Percentiles rank a stretch among this genome's conserved stretches.
Evolutionary conservation across 2,329 filamentous ascomycete species (phyloP).

Genomic region (Trichoderma semiorbis): DNA sequence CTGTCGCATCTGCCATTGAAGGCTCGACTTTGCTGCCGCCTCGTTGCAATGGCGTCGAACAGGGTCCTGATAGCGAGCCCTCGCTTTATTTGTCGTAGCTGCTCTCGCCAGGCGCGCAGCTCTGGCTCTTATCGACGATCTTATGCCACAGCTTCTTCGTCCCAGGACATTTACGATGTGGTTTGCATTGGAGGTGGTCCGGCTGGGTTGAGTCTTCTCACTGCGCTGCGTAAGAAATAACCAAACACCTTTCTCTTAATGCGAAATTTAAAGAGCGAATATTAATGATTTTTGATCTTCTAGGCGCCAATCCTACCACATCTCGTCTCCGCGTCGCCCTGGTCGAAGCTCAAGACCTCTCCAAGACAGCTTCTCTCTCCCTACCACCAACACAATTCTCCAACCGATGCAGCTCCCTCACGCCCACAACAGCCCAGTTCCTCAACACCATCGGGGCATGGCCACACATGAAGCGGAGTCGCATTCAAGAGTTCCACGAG

Average conservation of each 20-base stretch:
- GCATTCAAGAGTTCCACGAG: conserved; percentile 84
- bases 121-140: conserved; percentile 34
- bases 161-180: conserved; percentile 81
- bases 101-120: conserved; percentile 38
- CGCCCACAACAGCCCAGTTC: conserved; percentile 80
- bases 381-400: conserved; percentile 70
- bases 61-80: conserved; percentile 27
- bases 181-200: conserved; percentile 89
- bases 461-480: conserved; percentile 66
- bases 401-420: conserved; percentile 93
- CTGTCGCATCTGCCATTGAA: conserved; percentile 13
- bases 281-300: neutral
- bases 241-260: neutral
- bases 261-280: fast-evolving
- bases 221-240: conserved; percentile 62
- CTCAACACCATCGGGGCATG: conserved; percentile 82
- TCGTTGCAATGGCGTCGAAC: conserved; percentile 28
- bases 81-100: conserved; percentile 46
- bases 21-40: neutral
- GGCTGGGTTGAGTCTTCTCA: conserved; percentile 77
- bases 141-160: conserved; percentile 37
- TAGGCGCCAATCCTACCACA: conserved; percentile 73
- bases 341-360: conserved; percentile 83
- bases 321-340: conserved; percentile 78
- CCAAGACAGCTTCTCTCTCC: conserved; percentile 63